Evolutionary conservation across 805 yeast genomes (phyloP), one percentile per base, ranked within the genome.

Genomic region (Babjeviella inositovora): DNA sequence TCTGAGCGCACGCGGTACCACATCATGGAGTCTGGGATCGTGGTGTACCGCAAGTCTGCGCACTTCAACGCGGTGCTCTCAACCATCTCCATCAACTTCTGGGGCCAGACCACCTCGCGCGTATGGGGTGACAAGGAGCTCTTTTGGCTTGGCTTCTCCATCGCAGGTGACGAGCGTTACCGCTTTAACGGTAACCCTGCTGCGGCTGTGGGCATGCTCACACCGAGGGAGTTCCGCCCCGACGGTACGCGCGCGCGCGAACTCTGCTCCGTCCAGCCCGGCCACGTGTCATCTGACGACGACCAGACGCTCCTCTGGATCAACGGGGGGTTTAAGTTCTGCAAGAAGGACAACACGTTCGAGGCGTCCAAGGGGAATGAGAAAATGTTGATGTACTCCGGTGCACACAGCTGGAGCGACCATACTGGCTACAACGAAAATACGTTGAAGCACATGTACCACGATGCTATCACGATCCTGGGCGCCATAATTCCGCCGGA

Each of bases 301-400:
- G 44, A 55, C 24, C 53, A 47, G 20, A 52, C 65, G 0, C 39
- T 70, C 22, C 35, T 71, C 4, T 75, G 84, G 82, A 55, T 73
- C 21, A 74, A 75, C 35, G 74, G 81, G n/a, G 87, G 87, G 0
- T 58, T 72, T 39, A 51, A 57, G 23, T 63, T 56, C 23, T 75
- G 84, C 43, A 65, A 66, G 32, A 48, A 58, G n/a, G n/a, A n/a
- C n/a, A n/a, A n/a, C n/a, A n/a, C n/a, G n/a, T n/a, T n/a, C n/a
- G n/a, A n/a, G n/a, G n/a, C n/a, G n/a, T n/a, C n/a, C n/a, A n/a
- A n/a, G n/a, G n/a, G n/a, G n/a, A n/a, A n/a, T n/a, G n/a, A n/a
- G n/a, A n/a, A n/a, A n/a, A n/a, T n/a, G n/a, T n/a, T n/a, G n/a
- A n/a, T n/a, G n/a, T n/a, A n/a, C n/a, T n/a, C n/a, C n/a, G n/a